Percentiles rank a stretch among this genome's conserved stretches.
Evolutionary conservation across 108 stramenopile genomes (phyloP).

Genomic region (Discostella pseudostelligera): DNA sequence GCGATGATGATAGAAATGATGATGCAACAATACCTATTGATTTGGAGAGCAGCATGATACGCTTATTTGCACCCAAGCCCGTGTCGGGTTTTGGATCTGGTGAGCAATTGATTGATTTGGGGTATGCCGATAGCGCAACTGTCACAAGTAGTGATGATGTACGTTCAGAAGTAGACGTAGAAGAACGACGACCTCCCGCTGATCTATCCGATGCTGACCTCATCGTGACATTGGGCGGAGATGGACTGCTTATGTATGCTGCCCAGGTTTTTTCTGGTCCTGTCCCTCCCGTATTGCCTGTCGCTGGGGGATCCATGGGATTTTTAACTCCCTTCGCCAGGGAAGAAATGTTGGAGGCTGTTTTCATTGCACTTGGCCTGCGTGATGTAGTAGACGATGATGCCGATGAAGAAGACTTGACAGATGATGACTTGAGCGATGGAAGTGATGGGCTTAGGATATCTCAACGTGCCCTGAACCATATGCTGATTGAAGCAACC

Average conservation of each 20-base stretch:
- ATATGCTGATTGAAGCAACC: slow-evolving; percentile 30
- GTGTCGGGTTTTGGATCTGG: slow-evolving; percentile 60
- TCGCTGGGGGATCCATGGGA: slow-evolving; percentile 91
- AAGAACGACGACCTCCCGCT: slow-evolving; percentile 24
- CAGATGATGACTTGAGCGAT: slow-evolving; percentile 10
- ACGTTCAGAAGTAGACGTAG: slow-evolving; percentile 8
- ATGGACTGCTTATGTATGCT: slow-evolving; percentile 83
- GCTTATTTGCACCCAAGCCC: slow-evolving; percentile 63
- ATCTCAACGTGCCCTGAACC: slow-evolving; percentile 32
- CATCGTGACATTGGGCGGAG: slow-evolving; percentile 80
- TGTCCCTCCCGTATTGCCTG: slow-evolving; percentile 83
- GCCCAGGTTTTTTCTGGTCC: slow-evolving; percentile 61
- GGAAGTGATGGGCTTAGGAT: slow-evolving; percentile 10
- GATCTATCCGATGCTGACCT: slow-evolving; percentile 59
- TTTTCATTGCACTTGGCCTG: slow-evolving; percentile 67
- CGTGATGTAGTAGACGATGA: slow-evolving; percentile 7
- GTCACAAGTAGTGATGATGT: background rate
- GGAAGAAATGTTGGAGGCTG: slow-evolving; percentile 78
- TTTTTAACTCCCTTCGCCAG: slow-evolving; percentile 90
- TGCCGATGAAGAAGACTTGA: slow-evolving; percentile 1
- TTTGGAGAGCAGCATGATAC: slow-evolving; percentile 54
- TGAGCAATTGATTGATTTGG: slow-evolving; percentile 16
- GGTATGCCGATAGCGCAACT: background rate
- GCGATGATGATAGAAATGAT: slow-evolving; percentile 13
- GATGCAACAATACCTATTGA: slow-evolving; percentile 7